Evolutionary conservation across 257 asterid genomes (phyloP), one percentile per base, ranked within the genome.

Genomic region (Craterostigma plantagineum): DNA sequence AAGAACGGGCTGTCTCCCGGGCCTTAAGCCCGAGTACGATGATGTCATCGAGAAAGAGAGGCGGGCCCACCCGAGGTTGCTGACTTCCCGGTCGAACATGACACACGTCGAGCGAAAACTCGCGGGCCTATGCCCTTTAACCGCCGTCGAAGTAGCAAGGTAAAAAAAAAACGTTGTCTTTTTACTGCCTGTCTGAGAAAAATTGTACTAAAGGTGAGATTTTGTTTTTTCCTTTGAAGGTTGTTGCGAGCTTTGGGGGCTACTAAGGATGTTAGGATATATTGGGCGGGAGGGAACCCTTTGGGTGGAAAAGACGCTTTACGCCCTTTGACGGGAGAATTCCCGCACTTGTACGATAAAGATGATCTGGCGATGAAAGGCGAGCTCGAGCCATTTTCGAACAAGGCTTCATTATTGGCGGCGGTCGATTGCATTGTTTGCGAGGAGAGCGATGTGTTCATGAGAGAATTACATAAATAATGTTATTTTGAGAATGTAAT

Each of bases 1-100:
- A 14, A 71, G 98, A 54, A 87, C 95, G 1, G 98, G 98, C 12
- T 87, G 98, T 43, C 91, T 78, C 53, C 95, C 98, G 3, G 95
- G 98, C 34, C 72, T 87, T 10, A 72, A 51, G 38, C 73, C 49
- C 0, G 70, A 72, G 51, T 70, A 67, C 10, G 92, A 87, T 49
- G 92, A 72, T 46, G 72, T 79, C 64, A 74, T 87, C 45, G 56
- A 50, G 18, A 71, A 76, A 9, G 95, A 87, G 61, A 62, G 98
- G 47, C 76, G 64, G 54, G 57, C 49, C 0, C 67, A 75, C n/a
- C 95, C 98, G 0, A 70, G 73, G 57, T 82, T 87, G 46, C 56
- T 87, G 62, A 87, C 95, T 47, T 82, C 95, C 41, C 70, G 95
- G 52, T 79, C 82, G 33, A 76, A 82, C 63, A 73, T 79, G 95